phyloP scores from a whole-genome alignment of 345 rosid genomes.

The Excoecaria agallocha region DNA sequence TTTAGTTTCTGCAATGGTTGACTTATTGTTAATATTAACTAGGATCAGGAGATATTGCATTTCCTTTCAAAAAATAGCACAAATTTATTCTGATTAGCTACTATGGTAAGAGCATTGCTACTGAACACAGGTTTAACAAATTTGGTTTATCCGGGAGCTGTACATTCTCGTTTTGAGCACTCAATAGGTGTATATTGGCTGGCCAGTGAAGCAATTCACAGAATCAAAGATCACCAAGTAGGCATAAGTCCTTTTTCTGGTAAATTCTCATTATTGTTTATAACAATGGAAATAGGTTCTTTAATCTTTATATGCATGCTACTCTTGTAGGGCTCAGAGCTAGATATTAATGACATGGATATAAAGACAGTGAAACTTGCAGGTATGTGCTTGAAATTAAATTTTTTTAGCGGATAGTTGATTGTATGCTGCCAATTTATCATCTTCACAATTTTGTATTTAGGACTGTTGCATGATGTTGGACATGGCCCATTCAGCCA shows the following conservation, averaged over 20 bases:
- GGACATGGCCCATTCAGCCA: slow-evolving; percentile 38
- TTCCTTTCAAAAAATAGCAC: neutral
- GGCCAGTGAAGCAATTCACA: slow-evolving; percentile 27
- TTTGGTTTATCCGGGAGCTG: slow-evolving; percentile 37
- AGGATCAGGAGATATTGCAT: neutral
- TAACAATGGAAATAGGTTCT: slow-evolving; percentile 4
- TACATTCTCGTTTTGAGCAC: slow-evolving; percentile 39
- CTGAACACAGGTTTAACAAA: slow-evolving; percentile 26
- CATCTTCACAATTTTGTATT: neutral
- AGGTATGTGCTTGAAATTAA: slow-evolving; percentile 15
- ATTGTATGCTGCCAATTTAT: slow-evolving; percentile 1
- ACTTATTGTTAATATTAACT: neutral
- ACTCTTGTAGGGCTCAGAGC: slow-evolving; percentile 21
- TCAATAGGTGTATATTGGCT: slow-evolving; percentile 30
- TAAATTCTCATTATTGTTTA: neutral
- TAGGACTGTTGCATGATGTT: slow-evolving; percentile 34
- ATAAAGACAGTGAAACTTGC: slow-evolving; percentile 32
- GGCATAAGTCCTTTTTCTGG: slow-evolving; percentile 5
- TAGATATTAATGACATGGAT: slow-evolving; percentile 22
- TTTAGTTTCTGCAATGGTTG: neutral
- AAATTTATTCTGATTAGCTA: neutral
- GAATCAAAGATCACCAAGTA: slow-evolving; percentile 26
- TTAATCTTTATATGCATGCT: neutral
- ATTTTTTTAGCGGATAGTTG: neutral
- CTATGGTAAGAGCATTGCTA: neutral